phyloP scores from a whole-genome alignment of 2,329 filamentous ascomycete genomes.

The Rasamsonia emersonii region DNA sequence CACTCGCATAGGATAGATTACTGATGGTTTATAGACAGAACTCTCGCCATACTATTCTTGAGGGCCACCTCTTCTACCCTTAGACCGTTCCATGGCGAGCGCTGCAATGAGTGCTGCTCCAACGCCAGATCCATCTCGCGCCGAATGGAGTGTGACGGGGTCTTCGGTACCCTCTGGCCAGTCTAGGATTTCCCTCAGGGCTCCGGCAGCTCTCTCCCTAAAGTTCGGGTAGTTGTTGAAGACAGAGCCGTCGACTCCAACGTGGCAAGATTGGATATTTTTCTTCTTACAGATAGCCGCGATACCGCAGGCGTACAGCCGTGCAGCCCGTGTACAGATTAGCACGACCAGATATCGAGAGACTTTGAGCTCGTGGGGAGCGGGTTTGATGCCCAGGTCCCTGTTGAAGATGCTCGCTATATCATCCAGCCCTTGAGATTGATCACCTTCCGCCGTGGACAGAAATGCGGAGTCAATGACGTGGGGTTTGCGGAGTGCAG shows the following conservation, averaged over 20 bases:
- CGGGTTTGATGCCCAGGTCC: slow-evolving; percentile 62
- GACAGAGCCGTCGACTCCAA: slow-evolving; percentile 89
- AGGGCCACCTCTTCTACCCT: not conserved
- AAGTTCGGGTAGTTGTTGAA: slow-evolving; percentile 99
- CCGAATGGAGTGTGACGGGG: slow-evolving; percentile 7
- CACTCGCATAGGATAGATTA: too few relatives aligned
- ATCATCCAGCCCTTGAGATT: slow-evolving; percentile 82
- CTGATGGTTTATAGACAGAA: too few relatives aligned
- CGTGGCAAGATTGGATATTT: slow-evolving; percentile 69
- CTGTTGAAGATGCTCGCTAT: slow-evolving; percentile 69
- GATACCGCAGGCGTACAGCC: slow-evolving; percentile 86
- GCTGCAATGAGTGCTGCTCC: slow-evolving; percentile 13
- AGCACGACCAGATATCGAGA: slow-evolving; percentile 83
- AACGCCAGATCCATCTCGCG: slow-evolving; percentile 12
- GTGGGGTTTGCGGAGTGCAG: slow-evolving; percentile 69
- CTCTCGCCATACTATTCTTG: not conserved
- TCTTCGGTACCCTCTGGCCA: slow-evolving; percentile 8
- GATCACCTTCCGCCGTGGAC: slow-evolving; percentile 82
- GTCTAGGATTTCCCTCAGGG: slow-evolving; percentile 82
- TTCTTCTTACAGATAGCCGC: slow-evolving; percentile 97
- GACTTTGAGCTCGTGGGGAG: slow-evolving; percentile 71
- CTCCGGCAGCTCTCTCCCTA: slow-evolving; percentile 75
- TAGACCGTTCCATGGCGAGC: slow-evolving; percentile 7
- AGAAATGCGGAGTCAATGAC: slow-evolving; percentile 84
- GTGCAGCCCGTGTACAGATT: slow-evolving; percentile 83